Percentiles rank a stretch among this genome's conserved stretches.
Conservation (phyloP, 148 eudicot species). For the Rhododendron ovatum region DNA sequence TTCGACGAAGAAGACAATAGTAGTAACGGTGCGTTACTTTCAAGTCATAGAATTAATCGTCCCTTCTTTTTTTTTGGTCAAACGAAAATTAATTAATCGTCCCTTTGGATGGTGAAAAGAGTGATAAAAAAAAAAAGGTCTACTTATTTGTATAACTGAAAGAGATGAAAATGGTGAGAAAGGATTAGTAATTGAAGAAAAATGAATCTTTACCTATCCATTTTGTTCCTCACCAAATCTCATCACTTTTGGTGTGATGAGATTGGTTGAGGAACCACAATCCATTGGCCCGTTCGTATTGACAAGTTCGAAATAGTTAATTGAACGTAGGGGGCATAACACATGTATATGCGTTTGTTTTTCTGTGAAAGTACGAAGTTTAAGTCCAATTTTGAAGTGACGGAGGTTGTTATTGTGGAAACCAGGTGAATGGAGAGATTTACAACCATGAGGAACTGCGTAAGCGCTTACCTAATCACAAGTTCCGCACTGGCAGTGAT, state of each 20-base stretch:
- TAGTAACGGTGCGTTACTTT: conserved; percentile 52
- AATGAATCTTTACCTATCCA: background rate
- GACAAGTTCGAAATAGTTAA: background rate
- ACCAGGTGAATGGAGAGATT: conserved; percentile 84
- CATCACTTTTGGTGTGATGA: background rate
- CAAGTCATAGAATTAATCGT: background rate
- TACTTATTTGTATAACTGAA: background rate
- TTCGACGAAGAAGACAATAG: conserved; percentile 54
- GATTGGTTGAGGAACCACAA: background rate
- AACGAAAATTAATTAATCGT: background rate
- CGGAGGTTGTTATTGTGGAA: background rate
- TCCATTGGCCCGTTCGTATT: too few species aligned
- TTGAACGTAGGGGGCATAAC: background rate
- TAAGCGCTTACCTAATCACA: conserved; percentile 47
- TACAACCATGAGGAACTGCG: conserved; percentile 82
- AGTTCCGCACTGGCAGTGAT: conserved; percentile 78
- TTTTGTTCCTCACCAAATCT: too few species aligned
- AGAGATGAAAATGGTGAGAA: background rate
- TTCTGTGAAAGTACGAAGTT: background rate
- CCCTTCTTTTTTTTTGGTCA: too few species aligned
- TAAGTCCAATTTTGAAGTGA: background rate
- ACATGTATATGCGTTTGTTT: background rate
- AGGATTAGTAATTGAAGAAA: background rate
- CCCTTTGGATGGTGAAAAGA: background rate
- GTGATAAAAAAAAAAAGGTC: background rate